Evolutionary conservation across 1,284 basidiomycete genomes (phyloP).

Genomic region (Fomitopsis pinicola): DNA sequence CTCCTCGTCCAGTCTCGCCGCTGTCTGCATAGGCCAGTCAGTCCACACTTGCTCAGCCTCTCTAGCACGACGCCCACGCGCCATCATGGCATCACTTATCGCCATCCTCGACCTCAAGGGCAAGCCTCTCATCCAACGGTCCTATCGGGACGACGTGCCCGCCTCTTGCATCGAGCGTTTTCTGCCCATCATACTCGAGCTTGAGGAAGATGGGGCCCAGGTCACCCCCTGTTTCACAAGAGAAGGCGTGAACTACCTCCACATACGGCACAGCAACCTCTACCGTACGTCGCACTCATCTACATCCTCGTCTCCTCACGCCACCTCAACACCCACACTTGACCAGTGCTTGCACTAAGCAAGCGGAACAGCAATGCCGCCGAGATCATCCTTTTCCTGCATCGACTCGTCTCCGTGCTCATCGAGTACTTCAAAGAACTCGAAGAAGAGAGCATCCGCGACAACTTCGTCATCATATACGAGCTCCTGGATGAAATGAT

Average conservation of each 20-base stretch:
- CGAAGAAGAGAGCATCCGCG: constrained; percentile 97
- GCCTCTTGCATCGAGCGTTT: constrained; percentile 89
- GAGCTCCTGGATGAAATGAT: constrained; percentile 99
- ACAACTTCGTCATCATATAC: constrained; percentile 98
- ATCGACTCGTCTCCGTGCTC: constrained; percentile 85
- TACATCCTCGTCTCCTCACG: not conserved
- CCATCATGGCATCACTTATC: constrained; percentile 60
- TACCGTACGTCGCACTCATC: constrained; percentile 65
- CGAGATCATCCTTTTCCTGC: constrained; percentile 96
- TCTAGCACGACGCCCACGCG: no score
- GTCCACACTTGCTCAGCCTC: no score
- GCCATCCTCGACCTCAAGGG: constrained; percentile 98
- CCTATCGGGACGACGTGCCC: constrained; percentile 95
- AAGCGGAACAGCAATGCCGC: constrained; percentile 96
- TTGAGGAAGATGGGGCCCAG: constrained; percentile 96
- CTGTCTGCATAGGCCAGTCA: no score
- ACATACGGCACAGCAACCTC: constrained; percentile 96
- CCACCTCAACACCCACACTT: not conserved
- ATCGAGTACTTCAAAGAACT: constrained; percentile 99
- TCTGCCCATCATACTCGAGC: constrained; percentile 90
- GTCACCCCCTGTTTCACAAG: constrained; percentile 94
- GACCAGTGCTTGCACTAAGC: constrained; percentile 87
- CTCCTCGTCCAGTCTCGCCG: no score
- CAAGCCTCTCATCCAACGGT: constrained; percentile 97
- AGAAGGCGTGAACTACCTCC: constrained; percentile 96